Base-by-base conservation (phyloP, 129 eudicot species). In the Helianthus tuberosus region DNA sequence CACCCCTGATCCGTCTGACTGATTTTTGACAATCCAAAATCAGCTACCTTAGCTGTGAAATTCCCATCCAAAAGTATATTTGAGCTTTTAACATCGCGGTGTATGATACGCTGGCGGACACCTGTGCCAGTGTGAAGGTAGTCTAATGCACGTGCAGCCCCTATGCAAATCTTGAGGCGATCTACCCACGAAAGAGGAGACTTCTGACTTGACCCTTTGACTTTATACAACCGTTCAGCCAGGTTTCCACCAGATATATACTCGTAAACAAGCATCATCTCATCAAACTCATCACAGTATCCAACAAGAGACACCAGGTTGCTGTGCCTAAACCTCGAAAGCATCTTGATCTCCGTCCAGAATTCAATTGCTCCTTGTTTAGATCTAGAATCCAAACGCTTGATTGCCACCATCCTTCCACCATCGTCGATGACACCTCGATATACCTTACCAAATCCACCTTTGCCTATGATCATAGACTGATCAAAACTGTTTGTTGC, bases 11-110 rank as follows among this genome's bases (percentile, higher is more conserved):
- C 76, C 4, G 27, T 16, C 0, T 73, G 78, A 43, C 80, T 79
- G 32, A 78, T 43, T 66, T 83, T 86, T 5, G 87, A 83, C 44
- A 86, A 36, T 54, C 91, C 91, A 54, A 86, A 77, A 77, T 86
- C 91, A 6, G 91, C 83, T 10, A 86, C 62, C 77, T 83, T 86
- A 51, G 85, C 87, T 48, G 77, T 80, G 32, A 27, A 27, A 27
- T 27, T 27, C 32, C 3, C 32, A 27, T 27, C 32, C 32, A 27
- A 27, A 27, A 27, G 32, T 27, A 27, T 27, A 27, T 27, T 2
- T 2, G 32, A 27, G 32, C 32, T 27, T 27, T 27, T 27, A 27
- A 83, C 4, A 77, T n/a, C 5, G 23, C 23, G 23, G 23, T 20
- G 23, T 20, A 20, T 20, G 23, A 20, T 20, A 20, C 23, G 23